Evolutionary conservation across 2,329 filamentous ascomycete species (phyloP).

Genomic region (Blastomyces percursus): DNA sequence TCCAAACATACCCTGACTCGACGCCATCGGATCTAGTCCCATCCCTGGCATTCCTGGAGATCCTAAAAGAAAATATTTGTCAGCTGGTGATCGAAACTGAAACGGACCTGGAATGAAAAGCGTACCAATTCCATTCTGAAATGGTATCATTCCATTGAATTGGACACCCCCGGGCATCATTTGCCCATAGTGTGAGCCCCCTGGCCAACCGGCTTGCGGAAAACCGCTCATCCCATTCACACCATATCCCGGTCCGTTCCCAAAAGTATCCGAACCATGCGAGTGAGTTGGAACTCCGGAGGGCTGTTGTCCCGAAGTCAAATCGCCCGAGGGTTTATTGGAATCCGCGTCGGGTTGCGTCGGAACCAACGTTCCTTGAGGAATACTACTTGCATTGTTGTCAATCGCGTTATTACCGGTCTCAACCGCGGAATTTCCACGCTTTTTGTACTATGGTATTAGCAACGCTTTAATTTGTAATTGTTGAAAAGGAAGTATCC

Average conservation of each 20-base stretch:
- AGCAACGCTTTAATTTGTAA: not conserved
- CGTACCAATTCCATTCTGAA: conserved; percentile 86
- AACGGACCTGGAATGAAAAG: not conserved
- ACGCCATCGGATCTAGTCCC: conserved; percentile 58
- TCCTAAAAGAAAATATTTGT: conserved; percentile 14
- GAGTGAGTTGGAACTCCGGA: conserved; percentile 14
- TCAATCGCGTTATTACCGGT: not conserved
- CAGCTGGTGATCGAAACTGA: conserved; percentile 6
- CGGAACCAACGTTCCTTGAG: not conserved
- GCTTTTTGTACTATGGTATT: not conserved
- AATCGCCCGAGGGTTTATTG: not conserved
- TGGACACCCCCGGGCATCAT: conserved; percentile 50
- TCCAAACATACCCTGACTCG: conserved; percentile 40
- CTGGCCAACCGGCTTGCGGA: conserved; percentile 50
- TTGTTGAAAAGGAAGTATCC: not conserved
- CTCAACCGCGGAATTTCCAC: not conserved
- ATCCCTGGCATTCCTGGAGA: conserved; percentile 62
- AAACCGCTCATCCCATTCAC: conserved; percentile 40
- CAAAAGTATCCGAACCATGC: not conserved
- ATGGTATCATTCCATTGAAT: conserved; percentile 38
- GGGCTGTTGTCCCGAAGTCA: not conserved
- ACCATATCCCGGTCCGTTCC: conserved; percentile 31
- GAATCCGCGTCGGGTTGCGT: not conserved
- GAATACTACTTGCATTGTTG: not conserved
- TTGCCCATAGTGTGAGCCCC: conserved; percentile 55